Base-by-base conservation (phyloP, 139 green algal genomes). In the Chlamydomonas incerta region DNA sequence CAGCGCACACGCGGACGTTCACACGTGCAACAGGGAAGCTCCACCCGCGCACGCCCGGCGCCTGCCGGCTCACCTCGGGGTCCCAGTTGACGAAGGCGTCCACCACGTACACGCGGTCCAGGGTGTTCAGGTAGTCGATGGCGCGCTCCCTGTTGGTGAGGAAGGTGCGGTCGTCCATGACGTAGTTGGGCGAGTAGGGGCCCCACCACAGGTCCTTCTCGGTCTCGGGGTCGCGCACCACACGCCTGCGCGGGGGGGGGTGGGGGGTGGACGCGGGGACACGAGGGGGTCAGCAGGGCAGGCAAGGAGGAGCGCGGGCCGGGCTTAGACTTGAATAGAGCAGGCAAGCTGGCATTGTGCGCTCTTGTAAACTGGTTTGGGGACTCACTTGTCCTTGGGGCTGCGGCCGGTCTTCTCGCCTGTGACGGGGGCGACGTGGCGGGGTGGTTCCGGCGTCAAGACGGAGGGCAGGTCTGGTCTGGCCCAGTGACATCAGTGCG, bases 51-150 rank as follows among this genome's bases (percentile, higher is more conserved):
- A n/a, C n/a, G n/a, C n/a, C n/a, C n/a, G n/a, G n/a, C n/a, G n/a
- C n/a, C n/a, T n/a, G n/a, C n/a, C n/a, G n/a, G n/a, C n/a, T n/a
- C n/a, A 93, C 88, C 85, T 86, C 81, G 18, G 89, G 81, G 72
- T 96, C 92, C 95, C 95, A 98, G 72, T 96, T 96, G n/a, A 94
- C 95, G 87, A 91, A 98, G 29, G 94, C 96, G 82, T 98, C 95
- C 72, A 97, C 94, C 4, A 97, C 92, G 80, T 95, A 98, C 20
- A 98, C 86, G 10, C 90, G 80, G n/a, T 96, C 92, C 81, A 97
- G 87, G 68, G 91, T 95, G 90, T 99, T 99, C 24, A 99, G 88
- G 90, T 97, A 99, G 81, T 96, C 94, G 23, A 98, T 92, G 10
- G 95, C 96, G 1, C 95, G 89, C 87, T 98, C 95, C 9, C 96